These are phyloP conservation scores for Suillus fuscotomentosus DNA, from an alignment of 768 basidiomycete genomes.

Conservation along the genomic window DNA sequence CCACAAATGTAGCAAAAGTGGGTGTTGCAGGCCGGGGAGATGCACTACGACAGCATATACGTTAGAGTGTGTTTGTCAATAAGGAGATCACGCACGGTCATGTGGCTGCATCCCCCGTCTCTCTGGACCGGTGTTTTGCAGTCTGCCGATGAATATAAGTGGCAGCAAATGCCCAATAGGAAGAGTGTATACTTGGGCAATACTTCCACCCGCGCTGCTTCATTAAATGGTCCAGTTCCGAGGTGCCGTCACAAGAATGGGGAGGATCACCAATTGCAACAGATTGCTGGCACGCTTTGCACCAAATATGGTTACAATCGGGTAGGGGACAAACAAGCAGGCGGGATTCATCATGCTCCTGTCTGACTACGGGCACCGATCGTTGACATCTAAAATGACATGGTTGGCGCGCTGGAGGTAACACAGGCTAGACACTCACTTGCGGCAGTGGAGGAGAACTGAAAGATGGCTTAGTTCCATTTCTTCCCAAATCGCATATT, in stretches of 20 bases:
- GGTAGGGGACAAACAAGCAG: conserved; percentile 50
- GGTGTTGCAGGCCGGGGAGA: conserved; percentile 56
- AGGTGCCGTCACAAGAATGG: conserved; percentile 60
- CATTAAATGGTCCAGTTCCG: conserved; percentile 54
- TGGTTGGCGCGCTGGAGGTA: neutral
- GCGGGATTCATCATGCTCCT: conserved; percentile 39
- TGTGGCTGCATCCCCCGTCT: conserved; percentile 55
- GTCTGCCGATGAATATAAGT: conserved; percentile 23
- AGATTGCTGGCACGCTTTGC: conserved; percentile 54
- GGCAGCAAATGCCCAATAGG: neutral
- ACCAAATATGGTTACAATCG: conserved; percentile 54
- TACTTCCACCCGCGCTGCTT: conserved; percentile 57
- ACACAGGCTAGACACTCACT: conserved; percentile 31
- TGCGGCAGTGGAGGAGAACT: conserved; percentile 46
- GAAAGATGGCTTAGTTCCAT: conserved; percentile 46
- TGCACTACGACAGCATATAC: conserved; percentile 37
- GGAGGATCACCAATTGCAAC: conserved; percentile 33
- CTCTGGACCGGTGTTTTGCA: conserved; percentile 52
- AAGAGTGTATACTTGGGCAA: conserved; percentile 50
- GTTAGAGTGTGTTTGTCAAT: neutral
- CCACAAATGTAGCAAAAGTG: conserved; percentile 60
- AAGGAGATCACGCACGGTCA: conserved; percentile 42
- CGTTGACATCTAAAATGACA: conserved; percentile 43
- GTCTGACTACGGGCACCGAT: conserved; percentile 48
- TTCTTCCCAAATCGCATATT: conserved; percentile 42